Conservation (phyloP, 208 protist genomes). For the Hexamita inflata region DNA sequence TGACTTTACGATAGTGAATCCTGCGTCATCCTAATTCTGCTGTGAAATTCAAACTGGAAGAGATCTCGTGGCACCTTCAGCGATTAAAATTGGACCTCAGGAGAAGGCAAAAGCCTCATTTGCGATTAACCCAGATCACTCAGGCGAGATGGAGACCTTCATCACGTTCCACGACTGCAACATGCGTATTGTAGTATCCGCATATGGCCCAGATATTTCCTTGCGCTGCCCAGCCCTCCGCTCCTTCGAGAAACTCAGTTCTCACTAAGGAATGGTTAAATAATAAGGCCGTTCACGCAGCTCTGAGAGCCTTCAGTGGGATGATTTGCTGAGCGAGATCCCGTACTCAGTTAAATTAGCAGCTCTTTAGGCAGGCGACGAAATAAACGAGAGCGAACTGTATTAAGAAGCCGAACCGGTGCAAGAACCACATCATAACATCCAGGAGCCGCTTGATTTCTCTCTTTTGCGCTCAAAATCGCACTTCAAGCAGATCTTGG, state of each 20-base stretch:
- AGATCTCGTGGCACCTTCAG: not conserved
- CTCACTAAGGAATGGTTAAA: slow-evolving; percentile 17
- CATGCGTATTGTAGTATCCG: not conserved
- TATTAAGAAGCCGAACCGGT: too few relatives aligned
- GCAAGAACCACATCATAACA: too few relatives aligned
- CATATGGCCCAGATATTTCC: not conserved
- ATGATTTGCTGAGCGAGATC: too few relatives aligned
- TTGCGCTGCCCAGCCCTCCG: not conserved
- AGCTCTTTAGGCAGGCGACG: too few relatives aligned
- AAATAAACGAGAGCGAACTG: too few relatives aligned
- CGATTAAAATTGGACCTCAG: slow-evolving; percentile 3
- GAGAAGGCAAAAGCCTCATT: not conserved
- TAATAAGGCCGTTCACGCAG: too few relatives aligned
- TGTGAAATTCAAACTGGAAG: not conserved
- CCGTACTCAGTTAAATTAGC: too few relatives aligned
- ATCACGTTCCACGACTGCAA: slow-evolving; percentile 5
- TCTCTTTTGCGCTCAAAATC: too few relatives aligned
- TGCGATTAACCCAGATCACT: slow-evolving; percentile 14
- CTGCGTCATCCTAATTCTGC: not conserved
- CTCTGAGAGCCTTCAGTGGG: too few relatives aligned
- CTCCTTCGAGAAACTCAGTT: not conserved
- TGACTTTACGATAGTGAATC: slow-evolving; percentile 8
- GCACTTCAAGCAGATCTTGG: too few relatives aligned
- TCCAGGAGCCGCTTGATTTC: too few relatives aligned
- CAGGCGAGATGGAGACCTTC: slow-evolving; percentile 10